Percentiles rank a stretch among this genome's conserved stretches.
Evolutionary conservation across 257 asterid genomes (phyloP).

Genomic region (Primulina huaijiensis): DNA sequence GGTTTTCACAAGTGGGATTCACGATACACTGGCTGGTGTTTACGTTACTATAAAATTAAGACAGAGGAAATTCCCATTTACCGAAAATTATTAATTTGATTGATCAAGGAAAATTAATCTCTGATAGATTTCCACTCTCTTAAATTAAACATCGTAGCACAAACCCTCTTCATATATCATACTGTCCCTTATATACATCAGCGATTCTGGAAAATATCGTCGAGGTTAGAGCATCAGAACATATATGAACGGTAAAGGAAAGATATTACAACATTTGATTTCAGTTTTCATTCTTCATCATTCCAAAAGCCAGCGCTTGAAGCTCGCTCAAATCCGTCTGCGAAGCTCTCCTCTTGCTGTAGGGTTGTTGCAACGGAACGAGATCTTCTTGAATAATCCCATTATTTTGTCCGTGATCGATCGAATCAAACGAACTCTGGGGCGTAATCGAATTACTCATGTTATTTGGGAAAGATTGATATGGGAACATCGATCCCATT

Average conservation of each 20-base stretch:
- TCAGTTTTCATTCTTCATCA: conserved; percentile 59
- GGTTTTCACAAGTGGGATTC: conserved; percentile 16
- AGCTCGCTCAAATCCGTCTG: conserved; percentile 76
- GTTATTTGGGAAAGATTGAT: conserved; percentile 27
- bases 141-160: neutral
- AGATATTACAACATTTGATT: neutral
- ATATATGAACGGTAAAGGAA: no score
- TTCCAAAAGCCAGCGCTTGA: conserved; percentile 77
- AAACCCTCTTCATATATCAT: neutral
- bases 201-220: neutral
- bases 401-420: conserved; percentile 24
- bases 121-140: no score
- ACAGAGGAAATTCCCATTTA: neutral
- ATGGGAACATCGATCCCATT: conserved; percentile 29
- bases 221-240: neutral
- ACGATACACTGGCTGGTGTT: no score
- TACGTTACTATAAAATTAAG: no score
- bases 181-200: conserved; percentile 5
- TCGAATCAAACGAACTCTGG: conserved; percentile 67
- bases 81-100: neutral
- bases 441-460: conserved; percentile 46
- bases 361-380: conserved; percentile 23
- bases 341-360: conserved; percentile 52
- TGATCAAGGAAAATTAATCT: neutral
- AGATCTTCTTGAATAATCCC: conserved; percentile 32